Percentiles rank a stretch among this genome's conserved stretches.
These are phyloP conservation scores for Fusarium dlaminii DNA, from an alignment of 2,329 filamentous ascomycete genomes.

Conservation along the genomic window DNA sequence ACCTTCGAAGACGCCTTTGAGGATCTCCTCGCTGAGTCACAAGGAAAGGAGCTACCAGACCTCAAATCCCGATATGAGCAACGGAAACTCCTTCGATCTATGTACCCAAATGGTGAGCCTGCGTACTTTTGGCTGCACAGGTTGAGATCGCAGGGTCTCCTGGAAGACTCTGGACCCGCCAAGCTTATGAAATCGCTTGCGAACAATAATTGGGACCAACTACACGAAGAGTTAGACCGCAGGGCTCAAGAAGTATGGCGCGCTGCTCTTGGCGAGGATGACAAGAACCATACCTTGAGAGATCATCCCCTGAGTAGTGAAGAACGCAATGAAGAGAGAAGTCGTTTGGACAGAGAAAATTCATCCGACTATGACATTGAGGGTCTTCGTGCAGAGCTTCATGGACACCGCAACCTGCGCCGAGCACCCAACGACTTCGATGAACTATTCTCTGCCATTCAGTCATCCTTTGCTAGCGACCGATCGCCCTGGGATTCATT, in stretches of 20 bases:
- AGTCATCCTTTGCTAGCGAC: conserved; percentile 49
- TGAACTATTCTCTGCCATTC: conserved; percentile 53
- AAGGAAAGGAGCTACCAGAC: conserved; percentile 53
- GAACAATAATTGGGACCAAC: conserved; percentile 41
- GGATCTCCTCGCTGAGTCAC: conserved; percentile 62
- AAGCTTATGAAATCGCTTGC: conserved; percentile 21
- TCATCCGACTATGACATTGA: background rate
- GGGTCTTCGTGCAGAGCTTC: conserved; percentile 13
- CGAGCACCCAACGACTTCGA: conserved; percentile 49
- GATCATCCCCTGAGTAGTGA: background rate
- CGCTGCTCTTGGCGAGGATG: conserved; percentile 20
- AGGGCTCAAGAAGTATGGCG: conserved; percentile 44
- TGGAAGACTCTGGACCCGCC: conserved; percentile 45
- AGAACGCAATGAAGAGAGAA: conserved; percentile 12
- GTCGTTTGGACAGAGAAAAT: background rate
- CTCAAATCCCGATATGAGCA: conserved; percentile 50
- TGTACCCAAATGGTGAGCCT: conserved; percentile 54
- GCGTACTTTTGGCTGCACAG: conserved; percentile 54
- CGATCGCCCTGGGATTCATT: conserved; percentile 55
- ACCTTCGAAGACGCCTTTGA: conserved; percentile 68
- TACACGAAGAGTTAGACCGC: conserved; percentile 46
- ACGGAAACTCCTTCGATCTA: conserved; percentile 49
- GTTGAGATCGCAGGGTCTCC: conserved; percentile 51
- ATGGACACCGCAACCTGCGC: background rate
- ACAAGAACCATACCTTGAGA: conserved; percentile 16